These are phyloP conservation scores for Rutstroemia sp. DNA, from an alignment of 2,329 filamentous ascomycete species.

Conservation along the genomic window DNA sequence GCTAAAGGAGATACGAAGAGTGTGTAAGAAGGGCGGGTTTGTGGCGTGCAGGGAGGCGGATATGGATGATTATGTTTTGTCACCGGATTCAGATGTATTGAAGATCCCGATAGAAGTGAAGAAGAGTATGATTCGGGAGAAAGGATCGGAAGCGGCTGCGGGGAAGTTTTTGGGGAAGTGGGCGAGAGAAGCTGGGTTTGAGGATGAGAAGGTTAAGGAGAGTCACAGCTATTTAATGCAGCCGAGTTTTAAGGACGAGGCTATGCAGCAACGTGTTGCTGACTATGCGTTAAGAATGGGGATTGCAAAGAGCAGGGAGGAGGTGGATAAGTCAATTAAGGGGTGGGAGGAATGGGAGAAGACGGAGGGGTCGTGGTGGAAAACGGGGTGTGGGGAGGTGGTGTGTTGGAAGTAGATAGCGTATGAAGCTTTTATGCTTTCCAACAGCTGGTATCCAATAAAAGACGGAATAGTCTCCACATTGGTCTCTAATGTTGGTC, in stretches of 20 bases:
- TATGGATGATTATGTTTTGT: conserved; percentile 1
- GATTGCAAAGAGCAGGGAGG: neutral
- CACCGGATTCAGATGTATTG: neutral
- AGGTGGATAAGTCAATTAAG: neutral
- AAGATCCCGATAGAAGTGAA: neutral
- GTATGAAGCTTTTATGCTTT: no score
- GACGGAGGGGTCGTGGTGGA: conserved; percentile 4
- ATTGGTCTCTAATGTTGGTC: no score
- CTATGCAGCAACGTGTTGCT: neutral
- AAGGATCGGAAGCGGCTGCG: neutral
- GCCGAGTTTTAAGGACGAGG: neutral
- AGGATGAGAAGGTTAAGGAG: neutral
- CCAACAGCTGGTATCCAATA: no score
- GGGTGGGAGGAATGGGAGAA: conserved; percentile 6
- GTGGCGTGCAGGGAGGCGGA: conserved; percentile 7
- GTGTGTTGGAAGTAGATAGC: conserved; percentile 1
- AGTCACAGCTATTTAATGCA: conserved; percentile 7
- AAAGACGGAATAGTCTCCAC: no score
- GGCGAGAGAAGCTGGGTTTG: conserved; percentile 3
- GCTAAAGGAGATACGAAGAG: conserved; percentile 3
- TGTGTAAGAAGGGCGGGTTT: conserved; percentile 1
- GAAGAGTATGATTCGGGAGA: conserved; percentile 2
- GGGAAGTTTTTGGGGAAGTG: conserved; percentile 1
- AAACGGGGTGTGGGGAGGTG: conserved; percentile 6
- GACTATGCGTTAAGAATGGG: neutral